phyloP scores from a whole-genome alignment of 2,329 filamentous ascomycete species.

The Paraconiothyrium brasiliense region DNA sequence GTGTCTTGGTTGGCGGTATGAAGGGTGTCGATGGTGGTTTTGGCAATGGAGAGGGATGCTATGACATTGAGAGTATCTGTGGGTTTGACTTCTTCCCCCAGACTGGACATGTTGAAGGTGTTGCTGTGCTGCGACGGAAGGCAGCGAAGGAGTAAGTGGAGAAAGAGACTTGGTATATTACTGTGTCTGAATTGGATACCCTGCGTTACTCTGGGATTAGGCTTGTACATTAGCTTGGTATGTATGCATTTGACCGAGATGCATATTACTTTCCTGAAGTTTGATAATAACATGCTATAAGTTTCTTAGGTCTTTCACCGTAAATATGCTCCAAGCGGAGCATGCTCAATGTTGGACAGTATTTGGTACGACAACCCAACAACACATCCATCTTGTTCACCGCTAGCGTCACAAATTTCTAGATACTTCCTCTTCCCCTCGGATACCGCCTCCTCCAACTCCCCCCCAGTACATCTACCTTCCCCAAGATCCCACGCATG shows the following conservation, averaged over 20 bases:
- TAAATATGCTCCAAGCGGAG: neutral
- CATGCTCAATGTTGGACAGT: neutral
- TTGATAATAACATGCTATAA: too few species aligned
- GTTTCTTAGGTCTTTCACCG: neutral
- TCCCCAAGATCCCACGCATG: too few species aligned
- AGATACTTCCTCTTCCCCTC: too few species aligned
- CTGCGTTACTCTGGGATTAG: neutral
- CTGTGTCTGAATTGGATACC: neutral
- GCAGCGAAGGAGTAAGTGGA: neutral
- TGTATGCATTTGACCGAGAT: neutral
- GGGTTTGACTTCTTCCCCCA: conserved; percentile 99
- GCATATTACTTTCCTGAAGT: neutral
- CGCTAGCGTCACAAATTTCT: neutral
- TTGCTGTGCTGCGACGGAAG: conserved; percentile 65
- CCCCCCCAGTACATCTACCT: too few species aligned
- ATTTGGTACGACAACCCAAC: neutral
- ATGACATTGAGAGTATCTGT: conserved; percentile 87
- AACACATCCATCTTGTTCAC: neutral
- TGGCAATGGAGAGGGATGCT: conserved; percentile 58
- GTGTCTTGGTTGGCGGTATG: conserved; percentile 80
- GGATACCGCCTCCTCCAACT: too few species aligned
- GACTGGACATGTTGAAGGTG: conserved; percentile 73
- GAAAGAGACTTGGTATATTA: neutral
- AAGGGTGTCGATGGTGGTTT: conserved; percentile 49
- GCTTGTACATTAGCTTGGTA: neutral